phyloP scores from a whole-genome alignment of 345 rosid genomes.

The Populus nigra region DNA sequence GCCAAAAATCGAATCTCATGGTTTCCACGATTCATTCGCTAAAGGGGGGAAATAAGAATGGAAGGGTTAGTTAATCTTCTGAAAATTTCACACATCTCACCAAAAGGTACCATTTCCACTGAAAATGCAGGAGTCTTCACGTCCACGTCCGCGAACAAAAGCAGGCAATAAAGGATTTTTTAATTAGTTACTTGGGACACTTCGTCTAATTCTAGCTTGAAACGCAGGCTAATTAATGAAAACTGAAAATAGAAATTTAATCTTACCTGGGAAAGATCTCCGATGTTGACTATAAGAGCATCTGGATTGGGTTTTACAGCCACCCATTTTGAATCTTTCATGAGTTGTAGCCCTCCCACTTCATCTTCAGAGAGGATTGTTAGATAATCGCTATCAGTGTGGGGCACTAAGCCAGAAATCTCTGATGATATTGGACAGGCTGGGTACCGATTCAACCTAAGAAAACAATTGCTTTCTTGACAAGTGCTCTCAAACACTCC shows the following conservation, averaged over 20 bases:
- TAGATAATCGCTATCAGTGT: slow-evolving; percentile 68
- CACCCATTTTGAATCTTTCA: slow-evolving; percentile 65
- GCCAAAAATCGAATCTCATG: too few relatives aligned
- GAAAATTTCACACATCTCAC: neutral
- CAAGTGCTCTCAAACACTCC: slow-evolving; percentile 33
- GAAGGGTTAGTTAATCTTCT: too few relatives aligned
- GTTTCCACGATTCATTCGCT: too few relatives aligned
- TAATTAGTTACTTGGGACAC: neutral
- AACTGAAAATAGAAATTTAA: neutral
- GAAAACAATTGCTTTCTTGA: slow-evolving; percentile 50
- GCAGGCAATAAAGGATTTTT: neutral
- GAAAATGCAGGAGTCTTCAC: neutral
- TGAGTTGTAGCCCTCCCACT: slow-evolving; percentile 71
- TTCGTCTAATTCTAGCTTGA: neutral
- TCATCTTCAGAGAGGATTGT: slow-evolving; percentile 63
- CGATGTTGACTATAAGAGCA: slow-evolving; percentile 74
- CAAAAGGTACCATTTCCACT: slow-evolving; percentile 15
- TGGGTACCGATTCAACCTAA: slow-evolving; percentile 58
- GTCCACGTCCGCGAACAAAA: neutral
- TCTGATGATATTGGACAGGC: slow-evolving; percentile 47
- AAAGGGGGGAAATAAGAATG: too few relatives aligned
- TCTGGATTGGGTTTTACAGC: slow-evolving; percentile 62
- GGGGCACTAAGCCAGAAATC: slow-evolving; percentile 54
- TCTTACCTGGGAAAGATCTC: slow-evolving; percentile 66
- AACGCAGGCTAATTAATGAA: neutral